Percentiles rank a stretch among this genome's conserved stretches.
Conservation (phyloP, 2,329 filamentous ascomycete genomes). For the Gnomoniopsis sp. region DNA sequence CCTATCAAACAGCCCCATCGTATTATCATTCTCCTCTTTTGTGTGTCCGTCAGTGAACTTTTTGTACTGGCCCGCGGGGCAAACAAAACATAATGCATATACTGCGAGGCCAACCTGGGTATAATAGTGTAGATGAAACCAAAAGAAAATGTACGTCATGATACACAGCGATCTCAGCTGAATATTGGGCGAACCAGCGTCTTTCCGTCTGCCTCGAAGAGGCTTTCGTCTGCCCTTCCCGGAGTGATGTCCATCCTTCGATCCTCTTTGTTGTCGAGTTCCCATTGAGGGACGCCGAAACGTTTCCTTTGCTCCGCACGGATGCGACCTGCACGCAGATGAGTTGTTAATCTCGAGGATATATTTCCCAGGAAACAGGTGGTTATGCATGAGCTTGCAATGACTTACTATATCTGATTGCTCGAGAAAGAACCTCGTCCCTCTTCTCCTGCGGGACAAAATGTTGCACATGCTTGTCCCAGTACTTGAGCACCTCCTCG, state of each 20-base stretch:
- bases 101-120: neutral
- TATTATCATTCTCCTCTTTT: neutral
- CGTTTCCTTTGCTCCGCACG: slow-evolving; percentile 14
- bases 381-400: neutral
- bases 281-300: slow-evolving; percentile 12
- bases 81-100: neutral
- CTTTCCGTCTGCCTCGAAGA: neutral
- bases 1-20: too few species aligned
- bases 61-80: too few species aligned
- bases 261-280: slow-evolving; percentile 12
- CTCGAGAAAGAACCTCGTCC: slow-evolving; percentile 10
- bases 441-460: slow-evolving; percentile 9
- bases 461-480: slow-evolving; percentile 15
- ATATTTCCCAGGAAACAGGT: too few species aligned
- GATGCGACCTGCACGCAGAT: slow-evolving; percentile 4
- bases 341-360: neutral
- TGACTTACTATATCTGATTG: slow-evolving; percentile 11
- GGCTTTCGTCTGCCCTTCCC: neutral
- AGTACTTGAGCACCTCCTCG: slow-evolving; percentile 17
- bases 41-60: too few species aligned
- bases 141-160: neutral
- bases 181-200: neutral
- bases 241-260: slow-evolving; percentile 9
- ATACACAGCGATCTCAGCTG: neutral
- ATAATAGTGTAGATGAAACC: neutral